These are phyloP conservation scores for Coemansia sp. DNA, from an alignment of 192 early-diverging fungal genomes.

Conservation along the genomic window DNA sequence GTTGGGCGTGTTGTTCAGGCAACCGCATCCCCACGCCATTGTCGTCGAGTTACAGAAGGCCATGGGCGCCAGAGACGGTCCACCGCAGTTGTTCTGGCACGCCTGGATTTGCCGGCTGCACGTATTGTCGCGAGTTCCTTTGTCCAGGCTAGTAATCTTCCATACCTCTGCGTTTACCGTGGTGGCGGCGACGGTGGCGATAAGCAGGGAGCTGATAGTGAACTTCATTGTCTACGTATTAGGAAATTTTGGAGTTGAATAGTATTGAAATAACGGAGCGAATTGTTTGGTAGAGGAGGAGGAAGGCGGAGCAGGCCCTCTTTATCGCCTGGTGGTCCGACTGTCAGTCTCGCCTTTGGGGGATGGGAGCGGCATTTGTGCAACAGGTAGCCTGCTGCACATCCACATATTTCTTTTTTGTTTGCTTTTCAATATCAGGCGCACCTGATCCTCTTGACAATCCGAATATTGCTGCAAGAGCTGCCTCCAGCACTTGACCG, in stretches of 20 bases:
- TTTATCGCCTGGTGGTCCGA: conserved; percentile 10
- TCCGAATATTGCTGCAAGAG: conserved; percentile 5
- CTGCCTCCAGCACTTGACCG: background rate
- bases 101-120: conserved; percentile 50
- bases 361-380: background rate
- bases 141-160: conserved; percentile 47
- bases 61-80: conserved; percentile 47
- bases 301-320: background rate
- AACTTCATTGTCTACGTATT: conserved; percentile 37
- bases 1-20: conserved; percentile 47
- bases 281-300: background rate
- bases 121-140: conserved; percentile 39
- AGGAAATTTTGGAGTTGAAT: background rate
- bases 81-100: conserved; percentile 58
- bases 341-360: conserved; percentile 1
- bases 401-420: background rate
- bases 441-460: background rate
- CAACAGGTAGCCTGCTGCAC: background rate
- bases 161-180: conserved; percentile 29
- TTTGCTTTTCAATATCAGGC: background rate
- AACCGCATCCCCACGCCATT: conserved; percentile 62
- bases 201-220: conserved; percentile 19
- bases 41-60: conserved; percentile 60
- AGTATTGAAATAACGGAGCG: background rate
- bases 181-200: conserved; percentile 25